Percentiles rank a stretch among this genome's conserved stretches.
Conservation (phyloP, 2,329 filamentous ascomycete genomes). For the Aspergillus hortae region DNA sequence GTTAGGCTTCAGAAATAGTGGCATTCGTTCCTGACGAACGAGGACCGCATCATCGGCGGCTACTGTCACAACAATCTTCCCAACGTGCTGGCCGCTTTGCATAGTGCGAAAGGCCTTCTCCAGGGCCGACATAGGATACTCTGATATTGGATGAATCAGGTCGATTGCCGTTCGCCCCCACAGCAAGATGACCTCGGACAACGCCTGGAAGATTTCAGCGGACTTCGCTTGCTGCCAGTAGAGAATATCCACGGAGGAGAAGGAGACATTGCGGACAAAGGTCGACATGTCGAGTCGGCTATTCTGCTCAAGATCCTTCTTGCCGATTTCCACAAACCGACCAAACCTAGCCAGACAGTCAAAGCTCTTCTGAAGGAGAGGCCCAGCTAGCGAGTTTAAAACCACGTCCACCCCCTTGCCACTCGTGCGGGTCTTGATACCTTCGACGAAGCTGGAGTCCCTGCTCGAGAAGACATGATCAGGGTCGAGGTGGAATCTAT, state of each 20-base stretch:
- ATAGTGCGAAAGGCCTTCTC: neutral
- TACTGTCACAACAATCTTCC: constrained; percentile 1
- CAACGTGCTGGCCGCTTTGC: neutral
- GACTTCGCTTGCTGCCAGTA: neutral
- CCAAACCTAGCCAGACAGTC: neutral
- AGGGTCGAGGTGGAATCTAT: neutral
- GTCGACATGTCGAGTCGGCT: neutral
- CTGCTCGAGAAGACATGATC: neutral
- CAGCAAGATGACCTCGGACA: too few relatives aligned
- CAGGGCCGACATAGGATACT: neutral
- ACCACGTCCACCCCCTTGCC: constrained; percentile 3
- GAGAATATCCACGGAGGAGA: neutral
- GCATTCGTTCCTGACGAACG: neutral
- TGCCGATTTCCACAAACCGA: constrained; percentile 2
- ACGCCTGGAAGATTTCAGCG: neutral
- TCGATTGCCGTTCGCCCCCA: neutral
- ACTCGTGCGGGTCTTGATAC: neutral
- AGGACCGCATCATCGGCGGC: neutral
- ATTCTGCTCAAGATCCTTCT: neutral
- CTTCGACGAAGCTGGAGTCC: neutral
- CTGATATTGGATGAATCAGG: neutral
- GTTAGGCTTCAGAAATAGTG: neutral
- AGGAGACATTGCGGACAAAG: neutral
- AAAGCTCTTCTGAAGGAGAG: neutral
- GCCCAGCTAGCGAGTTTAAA: neutral